Percentiles rank a stretch among this genome's conserved stretches.
These are phyloP conservation scores for Tricholoma furcatifolium DNA, from an alignment of 768 basidiomycete species.

Conservation along the genomic window DNA sequence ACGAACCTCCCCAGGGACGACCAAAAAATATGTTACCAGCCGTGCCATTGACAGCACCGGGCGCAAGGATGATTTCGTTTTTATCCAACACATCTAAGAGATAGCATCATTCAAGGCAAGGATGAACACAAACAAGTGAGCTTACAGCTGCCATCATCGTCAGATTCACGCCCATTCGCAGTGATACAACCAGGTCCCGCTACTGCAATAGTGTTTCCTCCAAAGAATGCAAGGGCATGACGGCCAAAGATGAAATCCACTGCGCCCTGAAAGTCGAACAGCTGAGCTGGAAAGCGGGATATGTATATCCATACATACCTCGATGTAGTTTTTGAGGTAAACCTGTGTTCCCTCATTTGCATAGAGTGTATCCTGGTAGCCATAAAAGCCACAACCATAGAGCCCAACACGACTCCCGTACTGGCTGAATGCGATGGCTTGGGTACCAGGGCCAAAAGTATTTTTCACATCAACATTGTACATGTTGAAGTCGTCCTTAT, in stretches of 20 bases:
- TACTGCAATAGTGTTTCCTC: slow-evolving; percentile 46
- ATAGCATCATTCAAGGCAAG: background rate
- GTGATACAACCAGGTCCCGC: slow-evolving; percentile 45
- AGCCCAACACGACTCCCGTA: slow-evolving; percentile 45
- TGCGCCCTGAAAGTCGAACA: slow-evolving; percentile 33
- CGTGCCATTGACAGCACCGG: slow-evolving; percentile 35
- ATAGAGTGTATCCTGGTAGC: slow-evolving; percentile 47
- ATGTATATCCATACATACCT: slow-evolving; percentile 27
- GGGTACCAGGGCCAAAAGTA: slow-evolving; percentile 40
- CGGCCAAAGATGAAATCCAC: slow-evolving; percentile 53
- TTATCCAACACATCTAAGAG: slow-evolving; percentile 41
- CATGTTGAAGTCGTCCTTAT: slow-evolving; percentile 46
- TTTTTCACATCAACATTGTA: slow-evolving; percentile 53
- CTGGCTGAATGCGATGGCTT: slow-evolving; percentile 50
- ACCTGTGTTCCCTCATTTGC: slow-evolving; percentile 49
- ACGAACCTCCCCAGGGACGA: slow-evolving; percentile 46
- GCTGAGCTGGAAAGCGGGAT: background rate
- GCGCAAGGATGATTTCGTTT: slow-evolving; percentile 42
- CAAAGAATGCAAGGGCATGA: slow-evolving; percentile 43
- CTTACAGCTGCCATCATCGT: slow-evolving; percentile 47
- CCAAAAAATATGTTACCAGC: slow-evolving; percentile 41
- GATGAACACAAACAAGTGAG: background rate
- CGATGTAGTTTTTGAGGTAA: slow-evolving; percentile 45
- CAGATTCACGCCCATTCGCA: slow-evolving; percentile 44
- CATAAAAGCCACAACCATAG: slow-evolving; percentile 45